Conservation (phyloP, 768 basidiomycete genomes). For the Lyophyllum atratum region DNA sequence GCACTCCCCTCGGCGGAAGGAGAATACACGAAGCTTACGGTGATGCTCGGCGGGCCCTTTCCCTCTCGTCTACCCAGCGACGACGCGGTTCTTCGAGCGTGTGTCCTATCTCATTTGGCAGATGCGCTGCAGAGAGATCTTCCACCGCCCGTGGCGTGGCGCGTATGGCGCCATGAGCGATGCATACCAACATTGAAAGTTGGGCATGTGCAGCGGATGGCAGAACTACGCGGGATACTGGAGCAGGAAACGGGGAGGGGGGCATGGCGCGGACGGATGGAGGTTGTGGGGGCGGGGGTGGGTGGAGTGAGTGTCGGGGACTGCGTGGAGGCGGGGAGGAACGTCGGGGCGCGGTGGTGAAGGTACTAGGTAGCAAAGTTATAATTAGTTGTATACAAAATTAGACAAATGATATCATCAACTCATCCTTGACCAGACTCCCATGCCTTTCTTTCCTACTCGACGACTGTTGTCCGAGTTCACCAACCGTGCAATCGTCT, state of each 20-base stretch:
- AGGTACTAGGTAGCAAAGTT: too few species aligned
- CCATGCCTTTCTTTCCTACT: slow-evolving; percentile 21
- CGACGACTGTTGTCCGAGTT: slow-evolving; percentile 12
- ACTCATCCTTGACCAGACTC: neutral
- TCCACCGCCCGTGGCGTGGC: slow-evolving; percentile 58
- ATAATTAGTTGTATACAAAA: neutral
- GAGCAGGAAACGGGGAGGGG: slow-evolving; percentile 26
- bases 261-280: slow-evolving; percentile 35
- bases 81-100: slow-evolving; percentile 15
- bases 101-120: slow-evolving; percentile 39
- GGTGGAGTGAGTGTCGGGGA: slow-evolving; percentile 87
- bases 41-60: slow-evolving; percentile 90
- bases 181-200: slow-evolving; percentile 82
- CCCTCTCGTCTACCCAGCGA: slow-evolving; percentile 26
- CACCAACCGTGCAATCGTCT: slow-evolving; percentile 66
- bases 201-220: slow-evolving; percentile 74
- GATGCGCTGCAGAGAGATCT: slow-evolving; percentile 46
- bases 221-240: slow-evolving; percentile 51
- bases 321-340: slow-evolving; percentile 74
- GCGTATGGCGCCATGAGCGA: slow-evolving; percentile 53
- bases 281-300: slow-evolving; percentile 82
- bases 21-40: slow-evolving; percentile 76
- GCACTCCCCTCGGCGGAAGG: slow-evolving; percentile 40
- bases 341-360: too few species aligned
- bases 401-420: neutral